Percentiles rank a stretch among this genome's conserved stretches.
Conservation (phyloP, 2,329 filamentous ascomycete genomes). For the Lachnellula hyalina region DNA sequence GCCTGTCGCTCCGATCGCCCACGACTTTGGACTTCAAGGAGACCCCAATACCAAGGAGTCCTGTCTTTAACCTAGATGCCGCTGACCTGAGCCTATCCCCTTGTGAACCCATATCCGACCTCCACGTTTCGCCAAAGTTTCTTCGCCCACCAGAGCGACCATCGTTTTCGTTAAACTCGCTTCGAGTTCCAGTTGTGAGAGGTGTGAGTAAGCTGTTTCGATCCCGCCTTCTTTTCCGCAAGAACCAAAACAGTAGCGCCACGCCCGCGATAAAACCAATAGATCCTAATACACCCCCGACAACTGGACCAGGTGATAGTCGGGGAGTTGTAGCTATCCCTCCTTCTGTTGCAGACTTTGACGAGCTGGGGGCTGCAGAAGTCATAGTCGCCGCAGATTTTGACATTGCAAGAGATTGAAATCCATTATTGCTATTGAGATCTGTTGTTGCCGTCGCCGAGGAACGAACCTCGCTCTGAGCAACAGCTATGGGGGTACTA, state of each 20-base stretch:
- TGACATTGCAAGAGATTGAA: slow-evolving; percentile 12
- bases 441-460: slow-evolving; percentile 10
- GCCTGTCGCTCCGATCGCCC: slow-evolving; percentile 30
- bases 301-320: slow-evolving; percentile 19
- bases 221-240: slow-evolving; percentile 19
- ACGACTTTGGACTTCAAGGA: slow-evolving; percentile 26
- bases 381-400: slow-evolving; percentile 11
- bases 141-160: slow-evolving; percentile 16
- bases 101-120: slow-evolving; percentile 10
- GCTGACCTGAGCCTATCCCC: slow-evolving; percentile 13
- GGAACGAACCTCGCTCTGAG: slow-evolving; percentile 21
- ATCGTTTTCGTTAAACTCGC: slow-evolving; percentile 25
- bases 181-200: slow-evolving; percentile 17
- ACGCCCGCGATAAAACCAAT: slow-evolving; percentile 25
- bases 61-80: slow-evolving; percentile 16
- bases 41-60: slow-evolving; percentile 21
- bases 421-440: slow-evolving; percentile 7
- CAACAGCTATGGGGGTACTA: slow-evolving; percentile 20
- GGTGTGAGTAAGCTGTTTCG: slow-evolving; percentile 24
- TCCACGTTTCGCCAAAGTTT: slow-evolving; percentile 16
- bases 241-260: slow-evolving; percentile 25
- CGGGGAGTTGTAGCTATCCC: slow-evolving; percentile 20
- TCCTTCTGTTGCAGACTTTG: slow-evolving; percentile 13
- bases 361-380: slow-evolving; percentile 9
- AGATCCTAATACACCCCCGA: slow-evolving; percentile 28